Evolutionary conservation across 1,284 basidiomycete species (phyloP).

Genomic region (Fistulina hepatica): DNA sequence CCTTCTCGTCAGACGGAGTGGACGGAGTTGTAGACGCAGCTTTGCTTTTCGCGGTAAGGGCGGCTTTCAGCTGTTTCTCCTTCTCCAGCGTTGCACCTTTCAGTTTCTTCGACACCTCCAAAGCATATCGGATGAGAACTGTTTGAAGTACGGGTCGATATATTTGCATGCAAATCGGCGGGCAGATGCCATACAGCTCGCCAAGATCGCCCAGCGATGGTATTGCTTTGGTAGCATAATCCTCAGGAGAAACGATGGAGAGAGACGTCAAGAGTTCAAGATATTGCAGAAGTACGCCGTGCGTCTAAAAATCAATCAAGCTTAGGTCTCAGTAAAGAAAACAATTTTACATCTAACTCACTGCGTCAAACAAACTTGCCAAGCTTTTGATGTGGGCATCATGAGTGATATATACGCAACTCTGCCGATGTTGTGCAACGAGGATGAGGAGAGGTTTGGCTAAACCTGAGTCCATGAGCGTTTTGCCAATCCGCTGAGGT

Average conservation of each 20-base stretch:
- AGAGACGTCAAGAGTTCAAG: conserved; percentile 62
- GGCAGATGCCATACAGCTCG: conserved; percentile 64
- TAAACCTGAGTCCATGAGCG: conserved; percentile 60
- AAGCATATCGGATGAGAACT: conserved; percentile 30
- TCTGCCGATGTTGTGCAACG: conserved; percentile 79
- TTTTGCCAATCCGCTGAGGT: conserved; percentile 54
- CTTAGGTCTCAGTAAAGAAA: conserved; percentile 8
- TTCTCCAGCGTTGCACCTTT: conserved; percentile 54
- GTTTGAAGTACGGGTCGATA: conserved; percentile 71
- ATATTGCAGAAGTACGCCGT: conserved; percentile 69
- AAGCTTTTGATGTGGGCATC: conserved; percentile 76
- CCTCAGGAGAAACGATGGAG: conserved; percentile 43
- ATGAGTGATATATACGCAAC: conserved; percentile 60
- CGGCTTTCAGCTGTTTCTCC: conserved; percentile 67
- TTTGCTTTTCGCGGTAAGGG: conserved; percentile 64
- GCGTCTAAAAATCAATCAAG: conserved; percentile 37
- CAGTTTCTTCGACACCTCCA: conserved; percentile 43
- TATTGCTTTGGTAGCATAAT: conserved; percentile 54
- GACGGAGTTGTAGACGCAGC: conserved; percentile 46
- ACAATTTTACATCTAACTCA: too few species aligned
- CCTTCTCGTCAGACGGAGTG: conserved; percentile 43
- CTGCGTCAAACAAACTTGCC: conserved; percentile 78
- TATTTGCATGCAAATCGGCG: conserved; percentile 85
- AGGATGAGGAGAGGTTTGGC: conserved; percentile 80
- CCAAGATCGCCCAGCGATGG: conserved; percentile 68